Evolutionary conservation across 2,329 filamentous ascomycete species (phyloP).

Genomic region (Zymoseptoria brevis): DNA sequence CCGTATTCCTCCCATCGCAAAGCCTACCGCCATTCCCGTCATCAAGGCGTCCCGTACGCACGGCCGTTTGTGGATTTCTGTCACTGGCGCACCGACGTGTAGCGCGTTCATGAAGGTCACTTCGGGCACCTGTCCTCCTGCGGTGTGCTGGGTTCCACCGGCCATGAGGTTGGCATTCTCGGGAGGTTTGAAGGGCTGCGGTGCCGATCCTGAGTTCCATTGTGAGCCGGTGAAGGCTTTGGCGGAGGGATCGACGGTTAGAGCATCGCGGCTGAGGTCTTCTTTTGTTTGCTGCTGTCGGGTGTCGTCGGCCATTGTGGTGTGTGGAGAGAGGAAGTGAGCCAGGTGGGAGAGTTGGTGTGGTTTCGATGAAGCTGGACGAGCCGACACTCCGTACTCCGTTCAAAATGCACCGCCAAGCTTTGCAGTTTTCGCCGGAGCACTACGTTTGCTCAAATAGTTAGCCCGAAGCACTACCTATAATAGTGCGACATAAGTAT

Average conservation of each 20-base stretch:
- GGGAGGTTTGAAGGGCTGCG: slow-evolving; percentile 20
- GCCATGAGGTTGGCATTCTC: slow-evolving; percentile 49
- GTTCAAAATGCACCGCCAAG: too few species aligned
- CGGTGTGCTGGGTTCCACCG: slow-evolving; percentile 51
- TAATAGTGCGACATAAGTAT: too few species aligned
- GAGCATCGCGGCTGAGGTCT: slow-evolving; percentile 23
- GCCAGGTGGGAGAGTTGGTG: too few species aligned
- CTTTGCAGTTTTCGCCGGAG: too few species aligned
- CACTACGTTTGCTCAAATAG: too few species aligned
- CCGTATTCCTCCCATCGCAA: slow-evolving; percentile 64
- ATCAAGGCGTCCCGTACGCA: slow-evolving; percentile 78
- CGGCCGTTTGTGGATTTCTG: slow-evolving; percentile 66
- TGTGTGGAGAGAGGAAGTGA: slow-evolving; percentile 1
- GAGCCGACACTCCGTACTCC: too few species aligned
- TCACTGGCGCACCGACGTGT: slow-evolving; percentile 58
- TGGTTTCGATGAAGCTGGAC: too few species aligned
- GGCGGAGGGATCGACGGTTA: slow-evolving; percentile 25
- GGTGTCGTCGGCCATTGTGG: slow-evolving; percentile 40
- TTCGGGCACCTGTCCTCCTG: slow-evolving; percentile 56
- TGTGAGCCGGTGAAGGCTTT: slow-evolving; percentile 29
- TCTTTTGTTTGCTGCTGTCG: slow-evolving; percentile 24
- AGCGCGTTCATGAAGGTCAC: slow-evolving; percentile 49
- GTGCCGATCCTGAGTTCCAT: slow-evolving; percentile 23
- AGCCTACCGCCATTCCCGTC: slow-evolving; percentile 72
- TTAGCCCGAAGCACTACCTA: too few species aligned